A percentile compares a stretch with the other conserved stretches of the same genome.
Evolutionary conservation across 106 monocot genomes (phyloP).

Genomic region (Xerophyta viscosa): DNA sequence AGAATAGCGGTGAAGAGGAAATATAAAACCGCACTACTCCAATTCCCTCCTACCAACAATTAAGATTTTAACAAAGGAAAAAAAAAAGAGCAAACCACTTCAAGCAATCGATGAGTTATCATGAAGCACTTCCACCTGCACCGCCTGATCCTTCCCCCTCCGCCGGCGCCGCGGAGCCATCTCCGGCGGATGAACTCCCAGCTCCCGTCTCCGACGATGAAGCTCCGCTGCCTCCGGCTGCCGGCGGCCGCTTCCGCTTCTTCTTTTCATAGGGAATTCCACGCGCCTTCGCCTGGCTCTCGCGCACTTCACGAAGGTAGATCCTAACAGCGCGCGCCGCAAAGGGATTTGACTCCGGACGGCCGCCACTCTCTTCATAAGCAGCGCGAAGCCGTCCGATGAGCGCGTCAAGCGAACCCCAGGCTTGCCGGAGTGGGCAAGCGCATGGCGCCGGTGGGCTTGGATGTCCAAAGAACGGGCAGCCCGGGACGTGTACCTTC

Average conservation of each 20-base stretch:
- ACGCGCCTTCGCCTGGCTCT: constrained; percentile 16
- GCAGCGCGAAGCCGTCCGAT: constrained; percentile 13
- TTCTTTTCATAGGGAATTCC: constrained; percentile 23
- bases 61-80: too few relatives aligned
- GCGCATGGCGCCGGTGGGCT: constrained; percentile 7
- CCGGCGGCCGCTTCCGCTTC: constrained; percentile 12
- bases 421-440: constrained; percentile 8
- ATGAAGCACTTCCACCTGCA: too few relatives aligned
- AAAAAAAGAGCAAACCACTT: too few relatives aligned
- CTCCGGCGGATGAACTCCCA: too few relatives aligned
- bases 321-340: constrained; percentile 16
- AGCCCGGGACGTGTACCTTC: constrained; percentile 14
- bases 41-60: too few relatives aligned
- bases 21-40: too few relatives aligned
- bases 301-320: constrained; percentile 16
- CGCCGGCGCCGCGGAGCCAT: too few relatives aligned
- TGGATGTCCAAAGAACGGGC: constrained; percentile 8
- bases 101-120: too few relatives aligned
- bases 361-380: constrained; percentile 17
- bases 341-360: constrained; percentile 15
- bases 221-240: background rate
- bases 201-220: background rate
- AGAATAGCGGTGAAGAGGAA: too few relatives aligned
- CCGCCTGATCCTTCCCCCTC: too few relatives aligned
- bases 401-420: constrained; percentile 14